These are phyloP conservation scores for Ustilago crameri DNA, from an alignment of 1,284 basidiomycete genomes.

Conservation along the genomic window DNA sequence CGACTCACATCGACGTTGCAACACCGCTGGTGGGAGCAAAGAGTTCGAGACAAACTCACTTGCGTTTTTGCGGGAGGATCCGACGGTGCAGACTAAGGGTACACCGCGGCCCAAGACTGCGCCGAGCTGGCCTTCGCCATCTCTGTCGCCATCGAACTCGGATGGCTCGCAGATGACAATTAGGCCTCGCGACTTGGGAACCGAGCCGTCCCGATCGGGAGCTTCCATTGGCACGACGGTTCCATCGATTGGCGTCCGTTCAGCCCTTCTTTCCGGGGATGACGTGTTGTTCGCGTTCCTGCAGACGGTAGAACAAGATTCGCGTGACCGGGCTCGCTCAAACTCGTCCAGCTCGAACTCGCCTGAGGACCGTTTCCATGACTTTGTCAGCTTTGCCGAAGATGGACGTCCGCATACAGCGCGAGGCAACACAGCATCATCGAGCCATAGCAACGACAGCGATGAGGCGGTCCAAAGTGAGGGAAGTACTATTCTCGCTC, in stretches of 20 bases:
- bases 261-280: slow-evolving; percentile 8
- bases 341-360: background rate
- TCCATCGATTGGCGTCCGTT: background rate
- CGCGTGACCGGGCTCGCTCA: slow-evolving; percentile 17
- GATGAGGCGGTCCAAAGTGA: slow-evolving; percentile 11
- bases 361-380: background rate
- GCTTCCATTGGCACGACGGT: background rate
- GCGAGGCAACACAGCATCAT: slow-evolving; percentile 33
- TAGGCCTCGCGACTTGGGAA: slow-evolving; percentile 11
- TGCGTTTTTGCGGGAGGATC: slow-evolving; percentile 7
- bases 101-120: slow-evolving; percentile 39
- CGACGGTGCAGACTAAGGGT: slow-evolving; percentile 3
- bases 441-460: slow-evolving; percentile 9
- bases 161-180: slow-evolving; percentile 19
- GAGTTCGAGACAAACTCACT: background rate
- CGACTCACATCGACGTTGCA: slow-evolving; percentile 2
- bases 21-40: background rate
- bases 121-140: slow-evolving; percentile 30
- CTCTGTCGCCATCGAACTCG: slow-evolving; percentile 24
- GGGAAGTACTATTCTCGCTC: background rate
- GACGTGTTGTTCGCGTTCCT: slow-evolving; percentile 39
- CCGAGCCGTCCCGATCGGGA: background rate
- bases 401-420: slow-evolving; percentile 38
- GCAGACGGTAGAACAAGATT: slow-evolving; percentile 41
- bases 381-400: no score